phyloP scores from a whole-genome alignment of 2,329 filamentous ascomycete genomes.

The Stagonosporopsis rhizophila region DNA sequence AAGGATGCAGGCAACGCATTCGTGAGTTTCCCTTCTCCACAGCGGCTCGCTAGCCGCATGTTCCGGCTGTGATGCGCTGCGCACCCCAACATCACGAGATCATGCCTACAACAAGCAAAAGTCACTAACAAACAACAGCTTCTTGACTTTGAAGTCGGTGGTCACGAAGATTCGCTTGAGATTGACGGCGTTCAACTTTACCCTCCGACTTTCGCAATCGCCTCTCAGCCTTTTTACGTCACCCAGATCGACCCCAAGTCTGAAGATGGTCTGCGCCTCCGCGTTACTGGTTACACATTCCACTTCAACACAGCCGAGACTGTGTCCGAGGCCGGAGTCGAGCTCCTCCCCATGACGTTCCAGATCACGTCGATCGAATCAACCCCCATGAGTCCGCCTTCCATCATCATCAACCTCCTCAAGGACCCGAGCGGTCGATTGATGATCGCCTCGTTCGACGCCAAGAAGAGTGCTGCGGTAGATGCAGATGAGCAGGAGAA shows the following conservation, averaged over 20 bases:
- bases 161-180: constrained; percentile 39
- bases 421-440: constrained; percentile 47
- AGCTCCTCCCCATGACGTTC: constrained; percentile 50
- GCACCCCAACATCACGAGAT: not conserved
- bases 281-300: constrained; percentile 47
- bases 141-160: constrained; percentile 48
- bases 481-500: constrained; percentile 32
- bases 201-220: constrained; percentile 44
- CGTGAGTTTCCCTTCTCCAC: constrained; percentile 31
- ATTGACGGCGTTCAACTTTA: constrained; percentile 50
- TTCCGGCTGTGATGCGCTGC: not conserved
- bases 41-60: constrained; percentile 1
- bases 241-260: constrained; percentile 42
- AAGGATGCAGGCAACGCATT: constrained; percentile 44
- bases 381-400: constrained; percentile 39
- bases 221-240: constrained; percentile 42
- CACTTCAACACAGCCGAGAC: constrained; percentile 46
- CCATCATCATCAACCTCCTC: constrained; percentile 47
- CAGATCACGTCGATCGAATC: constrained; percentile 46
- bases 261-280: constrained; percentile 38
- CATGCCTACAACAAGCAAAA: not conserved
- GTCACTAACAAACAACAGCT: constrained; percentile 37
- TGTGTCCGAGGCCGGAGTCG: constrained; percentile 44
- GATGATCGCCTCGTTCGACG: constrained; percentile 48
- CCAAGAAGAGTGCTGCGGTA: constrained; percentile 28